Evolutionary conservation across 31 red algal genomes (phyloP).

Genomic region (Porphyra umbilicalis): DNA sequence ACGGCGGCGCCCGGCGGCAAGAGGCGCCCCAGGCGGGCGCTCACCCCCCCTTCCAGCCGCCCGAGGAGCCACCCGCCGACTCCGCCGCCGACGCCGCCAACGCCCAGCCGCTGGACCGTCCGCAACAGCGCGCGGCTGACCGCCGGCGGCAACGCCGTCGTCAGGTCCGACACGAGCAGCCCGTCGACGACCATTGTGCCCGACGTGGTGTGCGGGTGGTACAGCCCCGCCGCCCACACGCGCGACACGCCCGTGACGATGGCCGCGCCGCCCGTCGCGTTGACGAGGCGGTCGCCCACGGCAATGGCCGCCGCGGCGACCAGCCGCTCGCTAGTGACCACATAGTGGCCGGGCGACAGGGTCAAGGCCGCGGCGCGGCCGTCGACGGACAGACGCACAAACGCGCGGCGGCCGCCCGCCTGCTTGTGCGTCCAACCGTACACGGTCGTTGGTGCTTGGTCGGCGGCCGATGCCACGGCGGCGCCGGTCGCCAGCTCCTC

Average conservation of each 20-base stretch:
- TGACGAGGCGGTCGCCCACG: slow-evolving; percentile 31
- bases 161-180: slow-evolving; percentile 27
- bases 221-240: slow-evolving; percentile 33
- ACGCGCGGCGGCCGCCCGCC: not conserved
- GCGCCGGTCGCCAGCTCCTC: slow-evolving; percentile 26
- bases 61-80: not conserved
- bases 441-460: not conserved
- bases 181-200: slow-evolving; percentile 63
- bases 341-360: slow-evolving; percentile 26
- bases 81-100: not conserved
- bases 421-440: slow-evolving; percentile 34
- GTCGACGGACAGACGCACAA: slow-evolving; percentile 8
- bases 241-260: slow-evolving; percentile 12
- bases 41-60: not conserved
- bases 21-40: not conserved
- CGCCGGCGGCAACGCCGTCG: slow-evolving; percentile 6
- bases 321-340: slow-evolving; percentile 26
- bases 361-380: slow-evolving; percentile 1
- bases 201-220: slow-evolving; percentile 56
- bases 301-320: slow-evolving; percentile 7
- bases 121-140: slow-evolving; percentile 29
- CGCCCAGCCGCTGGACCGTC: not conserved
- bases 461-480: slow-evolving; percentile 4
- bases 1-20: not conserved
- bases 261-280: slow-evolving; percentile 15